Evolutionary conservation across 805 yeast species (phyloP), one percentile per base, ranked within the genome.

Genomic region (Pichia nakasei): DNA sequence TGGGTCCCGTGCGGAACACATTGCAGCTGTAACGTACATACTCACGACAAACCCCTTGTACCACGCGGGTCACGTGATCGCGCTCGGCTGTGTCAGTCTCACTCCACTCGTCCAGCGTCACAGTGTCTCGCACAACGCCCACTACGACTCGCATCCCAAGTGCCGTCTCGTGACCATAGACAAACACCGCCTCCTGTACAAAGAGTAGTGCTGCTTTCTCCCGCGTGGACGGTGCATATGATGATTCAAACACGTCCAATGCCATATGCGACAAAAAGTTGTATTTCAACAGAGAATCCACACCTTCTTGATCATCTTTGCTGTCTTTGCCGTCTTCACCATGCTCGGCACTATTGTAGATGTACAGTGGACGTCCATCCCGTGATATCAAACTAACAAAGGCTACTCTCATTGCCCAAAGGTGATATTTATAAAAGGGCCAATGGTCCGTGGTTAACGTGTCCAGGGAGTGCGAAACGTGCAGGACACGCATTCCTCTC

Each of bases 201-300:
- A 82, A 80, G 31, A 82, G 62, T 22, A 82, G 61, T 5, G 47
- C 32, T 7, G 48, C 48, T 22, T 47, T 47, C 17, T 43, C 53
- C 15, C 44, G 44, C 2, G 44, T 26, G 9, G 68, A 48, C 0
- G 78, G 76, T 26, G 61, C 61, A 43, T 65, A 64, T 5, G 73
- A 68, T 2, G 83, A 75, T 29, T 78, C 68, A 54, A 82, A 80
- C 19, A 80, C 72, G 58, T 82, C 89, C 21, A 82, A 63, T 5
- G 87, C 78, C 82, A 82, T 81, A 56, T 82, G 86, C n/a, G 85
- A 74, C 26, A 82, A 64, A 52, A 82, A 82, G 54, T 82, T 80
- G 63, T 78, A 80, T 52, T 80, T 78, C 26, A 81, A 62, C 43
- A 75, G 62, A 46, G 3, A 6, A 8, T 15, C 32, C 4, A 29